Conservation (phyloP, 2,329 filamentous ascomycete genomes). For the Blastomyces emzantsi region DNA sequence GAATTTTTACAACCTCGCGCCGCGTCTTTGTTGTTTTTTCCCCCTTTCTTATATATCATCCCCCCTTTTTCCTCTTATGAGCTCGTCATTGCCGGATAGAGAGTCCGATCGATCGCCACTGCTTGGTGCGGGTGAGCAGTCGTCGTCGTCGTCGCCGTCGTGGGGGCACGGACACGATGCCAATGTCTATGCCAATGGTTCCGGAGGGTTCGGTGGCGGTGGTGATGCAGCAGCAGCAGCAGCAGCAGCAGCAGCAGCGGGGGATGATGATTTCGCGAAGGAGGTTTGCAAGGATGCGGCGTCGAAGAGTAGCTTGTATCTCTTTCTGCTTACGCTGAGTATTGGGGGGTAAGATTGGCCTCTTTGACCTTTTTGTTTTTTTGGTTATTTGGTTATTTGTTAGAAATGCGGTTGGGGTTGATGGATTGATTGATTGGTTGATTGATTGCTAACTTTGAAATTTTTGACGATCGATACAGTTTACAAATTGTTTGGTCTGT, state of each 20-base stretch:
- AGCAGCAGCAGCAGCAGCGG: background rate
- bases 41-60: background rate
- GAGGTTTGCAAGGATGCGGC: conserved; percentile 45
- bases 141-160: too few relatives aligned
- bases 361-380: background rate
- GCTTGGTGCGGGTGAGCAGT: conserved; percentile 8
- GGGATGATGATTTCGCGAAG: conserved; percentile 20
- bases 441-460: background rate
- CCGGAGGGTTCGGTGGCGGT: conserved; percentile 16
- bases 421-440: background rate
- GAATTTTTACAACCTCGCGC: too few relatives aligned
- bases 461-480: conserved; percentile 29
- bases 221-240: conserved; percentile 15
- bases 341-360: conserved; percentile 57
- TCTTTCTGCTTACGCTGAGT: conserved; percentile 75
- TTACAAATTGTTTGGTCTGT: conserved; percentile 95
- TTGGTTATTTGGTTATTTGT: background rate
- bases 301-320: conserved; percentile 72
- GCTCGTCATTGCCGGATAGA: conserved; percentile 10
- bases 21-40: background rate
- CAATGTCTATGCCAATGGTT: too few relatives aligned
- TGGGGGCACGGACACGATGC: too few relatives aligned
- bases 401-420: conserved; percentile 6
- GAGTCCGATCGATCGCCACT: conserved; percentile 16
- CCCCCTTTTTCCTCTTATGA: conserved; percentile 5